Base-by-base conservation (phyloP, 352 stramenopile genomes). In the Phytophthora lateralis region DNA sequence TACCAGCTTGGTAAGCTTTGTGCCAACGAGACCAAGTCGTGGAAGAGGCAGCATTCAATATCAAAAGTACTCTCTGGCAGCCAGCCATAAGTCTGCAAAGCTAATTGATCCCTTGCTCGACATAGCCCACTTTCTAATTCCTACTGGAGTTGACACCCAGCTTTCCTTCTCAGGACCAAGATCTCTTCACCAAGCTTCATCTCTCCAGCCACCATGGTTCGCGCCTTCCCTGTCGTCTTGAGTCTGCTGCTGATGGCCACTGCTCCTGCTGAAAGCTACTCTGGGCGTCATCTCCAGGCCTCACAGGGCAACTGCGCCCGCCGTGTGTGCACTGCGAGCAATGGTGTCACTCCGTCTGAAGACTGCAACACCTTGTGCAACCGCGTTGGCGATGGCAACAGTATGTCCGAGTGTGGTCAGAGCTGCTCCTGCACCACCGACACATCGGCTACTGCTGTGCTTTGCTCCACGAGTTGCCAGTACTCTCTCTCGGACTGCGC, bases 291-390 rank as follows among this genome's bases (percentile, higher is more conserved):
- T n/a, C 62, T 70, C 14, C 55, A 66, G 62, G 57, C 55, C 17
- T 39, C 62, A 10, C 62, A 70, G 24, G 62, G 62, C 42, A 66
- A 66, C 35, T 70, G 62, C 6, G 49, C 62, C 27, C 62, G 62
- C 38, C 62, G 62, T 5, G 30, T 70, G 7, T 66, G 62, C 55
- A n/a, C n/a, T 57, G 48, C 43, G 2, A 58, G 35, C 18, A 35
- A 30, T 11, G 62, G 62, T 21, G 55, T 12, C 7, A 54, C 55
- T n/a, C 55, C 62, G 7, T 66, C 62, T 12, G 49, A 66, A 55
- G 62, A 70, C 55, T 70, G 62, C 44, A 70, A 70, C 55, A 46
- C 48, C n/a, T 49, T 70, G 15, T 70, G 62, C 55, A 70, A 70
- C 42, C 62, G 62, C 44, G 55, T 70, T 6, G 55, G 55, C 7